Percentiles rank a stretch among this genome's conserved stretches.
Evolutionary conservation across 257 asterid species (phyloP).

Genomic region (Misopates orontium): DNA sequence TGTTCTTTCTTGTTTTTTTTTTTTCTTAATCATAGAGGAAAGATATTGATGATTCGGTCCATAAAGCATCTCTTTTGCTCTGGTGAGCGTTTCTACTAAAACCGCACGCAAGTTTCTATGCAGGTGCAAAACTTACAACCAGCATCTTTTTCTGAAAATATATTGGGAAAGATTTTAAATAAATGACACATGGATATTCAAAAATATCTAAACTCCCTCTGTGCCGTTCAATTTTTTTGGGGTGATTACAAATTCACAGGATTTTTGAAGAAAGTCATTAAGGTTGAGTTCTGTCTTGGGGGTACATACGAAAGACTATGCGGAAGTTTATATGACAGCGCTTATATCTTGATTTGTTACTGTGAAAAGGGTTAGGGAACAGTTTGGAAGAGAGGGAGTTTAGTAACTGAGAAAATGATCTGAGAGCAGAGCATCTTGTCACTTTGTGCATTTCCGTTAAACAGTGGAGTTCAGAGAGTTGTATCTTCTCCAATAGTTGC

Average conservation of each 20-base stretch:
- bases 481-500: too few species aligned
- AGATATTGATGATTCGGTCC: conserved; percentile 3
- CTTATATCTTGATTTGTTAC: too few species aligned
- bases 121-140: too few species aligned
- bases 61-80: background rate
- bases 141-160: too few species aligned
- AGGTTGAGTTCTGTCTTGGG: too few species aligned
- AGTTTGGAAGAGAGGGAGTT: background rate
- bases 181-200: background rate
- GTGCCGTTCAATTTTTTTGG: background rate
- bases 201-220: background rate
- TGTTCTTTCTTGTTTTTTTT: background rate
- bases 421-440: conserved; percentile 9
- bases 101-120: too few species aligned
- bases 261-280: too few species aligned
- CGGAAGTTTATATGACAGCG: too few species aligned
- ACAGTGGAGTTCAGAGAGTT: background rate
- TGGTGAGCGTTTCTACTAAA: too few species aligned
- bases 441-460: background rate
- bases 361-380: background rate
- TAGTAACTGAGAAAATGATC: background rate
- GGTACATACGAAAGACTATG: too few species aligned
- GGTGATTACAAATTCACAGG: too few species aligned
- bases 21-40: conserved; percentile 8
- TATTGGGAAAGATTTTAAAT: background rate